Evolutionary conservation across 2,329 filamentous ascomycete genomes (phyloP).

Genomic region (Fusarium mangiferae): DNA sequence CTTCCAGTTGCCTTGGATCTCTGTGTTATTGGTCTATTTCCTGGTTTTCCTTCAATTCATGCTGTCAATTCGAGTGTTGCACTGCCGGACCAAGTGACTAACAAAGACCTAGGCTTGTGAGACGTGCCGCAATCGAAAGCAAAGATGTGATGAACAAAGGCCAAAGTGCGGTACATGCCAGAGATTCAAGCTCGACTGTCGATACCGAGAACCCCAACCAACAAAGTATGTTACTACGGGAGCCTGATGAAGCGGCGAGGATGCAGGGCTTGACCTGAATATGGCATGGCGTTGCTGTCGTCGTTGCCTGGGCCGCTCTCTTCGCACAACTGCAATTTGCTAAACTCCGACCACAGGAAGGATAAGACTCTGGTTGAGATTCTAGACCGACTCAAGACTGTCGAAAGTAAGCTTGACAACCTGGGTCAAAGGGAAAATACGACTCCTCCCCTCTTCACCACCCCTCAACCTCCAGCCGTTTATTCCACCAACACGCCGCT

Average conservation of each 20-base stretch:
- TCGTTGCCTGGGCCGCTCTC: conserved; percentile 12
- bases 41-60: too few species aligned
- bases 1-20: neutral
- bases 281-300: conserved; percentile 3
- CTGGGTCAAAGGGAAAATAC: conserved; percentile 43
- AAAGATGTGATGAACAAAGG: conserved; percentile 71
- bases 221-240: conserved; percentile 64
- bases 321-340: neutral
- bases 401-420: conserved; percentile 66
- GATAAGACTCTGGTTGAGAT: conserved; percentile 72
- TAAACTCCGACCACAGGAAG: conserved; percentile 57
- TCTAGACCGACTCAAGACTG: conserved; percentile 63
- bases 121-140: conserved; percentile 68
- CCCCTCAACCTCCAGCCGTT: conserved; percentile 32
- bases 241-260: conserved; percentile 12
- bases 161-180: conserved; percentile 70
- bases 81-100: conserved; percentile 2
- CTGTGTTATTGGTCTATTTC: neutral
- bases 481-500: conserved; percentile 37
- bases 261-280: conserved; percentile 7
- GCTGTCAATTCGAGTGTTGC: neutral
- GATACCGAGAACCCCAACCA: conserved; percentile 68
- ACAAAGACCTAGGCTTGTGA: conserved; percentile 61
- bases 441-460: conserved; percentile 31
- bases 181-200: conserved; percentile 66